A percentile compares a stretch with the other conserved stretches of the same genome.
Conservation (phyloP, 495 filamentous ascomycete species). For the Aspergillus olivimuriae region DNA sequence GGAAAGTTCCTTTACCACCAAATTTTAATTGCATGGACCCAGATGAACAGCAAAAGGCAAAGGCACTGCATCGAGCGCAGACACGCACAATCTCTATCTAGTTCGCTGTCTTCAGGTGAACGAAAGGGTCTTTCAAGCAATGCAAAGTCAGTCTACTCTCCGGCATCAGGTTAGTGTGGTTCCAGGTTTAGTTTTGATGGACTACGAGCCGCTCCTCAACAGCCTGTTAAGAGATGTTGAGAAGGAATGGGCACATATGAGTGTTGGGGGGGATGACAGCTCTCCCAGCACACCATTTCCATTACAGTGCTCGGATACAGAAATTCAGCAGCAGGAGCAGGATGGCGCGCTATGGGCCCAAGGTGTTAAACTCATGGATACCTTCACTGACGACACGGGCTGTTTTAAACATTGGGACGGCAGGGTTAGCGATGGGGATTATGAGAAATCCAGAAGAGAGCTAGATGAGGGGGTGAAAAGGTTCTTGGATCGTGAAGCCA, state of each 20-base stretch:
- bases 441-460: conserved; percentile 16
- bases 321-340: conserved; percentile 13
- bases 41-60: conserved; percentile 19
- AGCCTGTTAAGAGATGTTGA: conserved; percentile 18
- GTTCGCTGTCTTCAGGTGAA: conserved; percentile 17
- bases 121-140: conserved; percentile 16
- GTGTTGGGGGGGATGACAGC: conserved; percentile 5
- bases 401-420: conserved; percentile 24
- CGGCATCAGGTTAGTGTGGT: conserved; percentile 21
- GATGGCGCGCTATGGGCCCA: conserved; percentile 21
- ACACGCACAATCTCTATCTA: conserved; percentile 21
- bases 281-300: conserved; percentile 14
- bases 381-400: conserved; percentile 17
- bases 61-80: conserved; percentile 17
- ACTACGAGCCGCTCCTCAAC: conserved; percentile 21
- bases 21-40: conserved; percentile 15
- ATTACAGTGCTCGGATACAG: conserved; percentile 15
- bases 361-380: conserved; percentile 21
- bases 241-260: conserved; percentile 16
- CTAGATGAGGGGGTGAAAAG: conserved; percentile 19
- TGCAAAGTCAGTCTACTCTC: conserved; percentile 20
- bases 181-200: conserved; percentile 19
- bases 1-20: conserved; percentile 15
- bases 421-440: conserved; percentile 16
- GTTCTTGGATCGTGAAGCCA: conserved; percentile 20